Conservation (phyloP, 805 yeast species). For the Ascoidea asiatica region DNA sequence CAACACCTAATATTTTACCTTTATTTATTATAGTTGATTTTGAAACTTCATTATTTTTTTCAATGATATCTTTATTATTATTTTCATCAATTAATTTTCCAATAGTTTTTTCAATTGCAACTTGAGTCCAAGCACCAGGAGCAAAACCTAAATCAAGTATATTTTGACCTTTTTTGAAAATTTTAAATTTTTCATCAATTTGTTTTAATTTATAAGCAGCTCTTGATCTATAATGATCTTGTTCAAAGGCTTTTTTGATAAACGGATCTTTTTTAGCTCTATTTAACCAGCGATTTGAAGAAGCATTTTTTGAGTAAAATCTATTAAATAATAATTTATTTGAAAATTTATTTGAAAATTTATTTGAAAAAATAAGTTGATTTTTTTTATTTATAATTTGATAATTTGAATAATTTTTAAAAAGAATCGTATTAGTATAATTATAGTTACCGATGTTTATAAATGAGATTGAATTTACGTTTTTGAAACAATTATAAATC, state of each 20-base stretch:
- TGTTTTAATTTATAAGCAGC: conserved; percentile 86
- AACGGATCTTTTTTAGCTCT: conserved; percentile 56
- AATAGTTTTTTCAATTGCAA: conserved; percentile 44
- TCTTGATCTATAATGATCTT: conserved; percentile 58
- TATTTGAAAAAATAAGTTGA: neutral
- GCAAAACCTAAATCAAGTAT: conserved; percentile 87
- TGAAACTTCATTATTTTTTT: too few relatives aligned
- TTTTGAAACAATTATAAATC: neutral
- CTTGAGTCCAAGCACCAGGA: conserved; percentile 93
- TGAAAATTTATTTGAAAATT: too few relatives aligned
- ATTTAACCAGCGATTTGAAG: conserved; percentile 62
- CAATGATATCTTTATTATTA: too few relatives aligned
- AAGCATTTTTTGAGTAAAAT: conserved; percentile 30
- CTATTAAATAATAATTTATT: too few relatives aligned
- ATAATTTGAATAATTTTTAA: too few relatives aligned
- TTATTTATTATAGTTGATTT: too few relatives aligned
- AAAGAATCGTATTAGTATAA: neutral
- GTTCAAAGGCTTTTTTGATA: conserved; percentile 50
- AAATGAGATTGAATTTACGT: neutral
- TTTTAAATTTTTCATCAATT: conserved; percentile 45
- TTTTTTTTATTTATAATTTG: too few relatives aligned
- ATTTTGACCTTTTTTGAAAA: conserved; percentile 42
- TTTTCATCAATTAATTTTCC: too few relatives aligned
- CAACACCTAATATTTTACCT: conserved; percentile 67
- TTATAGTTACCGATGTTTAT: neutral